These are phyloP conservation scores for Sporothrix dimorphospora DNA, from an alignment of 2,329 filamentous ascomycete genomes.

Conservation along the genomic window DNA sequence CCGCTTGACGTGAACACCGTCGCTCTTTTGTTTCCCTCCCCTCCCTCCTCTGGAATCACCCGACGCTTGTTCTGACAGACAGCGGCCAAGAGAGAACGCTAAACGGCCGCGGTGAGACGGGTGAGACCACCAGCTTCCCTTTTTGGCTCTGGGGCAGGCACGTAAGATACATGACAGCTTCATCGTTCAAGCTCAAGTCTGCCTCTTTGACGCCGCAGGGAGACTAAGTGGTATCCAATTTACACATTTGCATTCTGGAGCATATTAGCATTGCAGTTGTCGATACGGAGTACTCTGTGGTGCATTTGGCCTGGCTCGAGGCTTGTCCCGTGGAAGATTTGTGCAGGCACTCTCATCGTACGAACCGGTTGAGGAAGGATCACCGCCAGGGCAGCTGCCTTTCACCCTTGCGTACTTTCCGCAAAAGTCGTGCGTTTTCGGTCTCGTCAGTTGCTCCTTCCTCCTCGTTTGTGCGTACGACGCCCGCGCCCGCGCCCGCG, in stretches of 20 bases:
- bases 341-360: not conserved
- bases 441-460: not conserved
- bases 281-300: not conserved
- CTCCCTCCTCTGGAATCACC: not conserved
- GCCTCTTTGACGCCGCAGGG: not conserved
- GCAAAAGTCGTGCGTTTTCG: not conserved
- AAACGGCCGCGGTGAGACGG: conserved; percentile 2
- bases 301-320: not conserved
- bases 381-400: conserved; percentile 7
- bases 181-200: not conserved
- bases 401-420: not conserved
- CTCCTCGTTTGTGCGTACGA: not conserved
- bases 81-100: not conserved
- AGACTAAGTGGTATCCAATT: conserved; percentile 5
- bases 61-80: conserved; percentile 7
- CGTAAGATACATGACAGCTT: no score
- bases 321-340: not conserved
- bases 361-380: conserved; percentile 7
- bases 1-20: not conserved
- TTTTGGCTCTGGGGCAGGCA: not conserved
- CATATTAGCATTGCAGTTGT: not conserved
- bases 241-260: not conserved
- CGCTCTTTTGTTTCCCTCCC: not conserved
- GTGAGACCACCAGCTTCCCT: not conserved
- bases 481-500: no score